Evolutionary conservation across 176 grass and related monocot species (phyloP), one percentile per base, ranked within the genome.

Genomic region (Carex cristatella): DNA sequence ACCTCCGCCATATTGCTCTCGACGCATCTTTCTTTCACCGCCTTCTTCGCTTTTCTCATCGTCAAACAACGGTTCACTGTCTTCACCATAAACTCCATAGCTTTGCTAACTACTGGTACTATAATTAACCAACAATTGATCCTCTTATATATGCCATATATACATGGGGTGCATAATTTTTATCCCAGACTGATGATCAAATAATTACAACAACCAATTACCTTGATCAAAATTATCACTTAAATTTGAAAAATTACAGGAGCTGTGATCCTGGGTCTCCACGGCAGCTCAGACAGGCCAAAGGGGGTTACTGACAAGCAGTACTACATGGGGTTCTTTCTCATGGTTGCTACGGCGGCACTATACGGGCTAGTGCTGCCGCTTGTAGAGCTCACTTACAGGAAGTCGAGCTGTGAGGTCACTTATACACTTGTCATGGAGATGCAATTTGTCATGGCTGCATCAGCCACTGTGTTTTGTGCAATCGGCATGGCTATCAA

Each of bases 11-110:
- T 90, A 38, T 74, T 90, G 51, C 80, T 90, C 19, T 90, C 89
- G 2, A 90, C 86, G 16, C 89, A 90, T 75, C 89, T 90, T 4
- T 85, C 81, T 2, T 90, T 90, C 86, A 90, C 89, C 30, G 85
- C 86, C 0, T 81, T 79, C 8, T 86, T 90, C 19, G 86, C 89
- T 0, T 86, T 86, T 0, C 72, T 84, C 2, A 79, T 90, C 1
- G 86, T 90, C 42, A 83, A 69, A 10, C 81, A 84, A 28, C 79
- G 75, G 3, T 71, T 90, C 18, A 87, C 86, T 53, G 55, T 59
- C 4, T 60, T 83, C 56, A 72, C 74, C 38, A 15, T 90, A 82
- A 90, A 90, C 75, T 71, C 89, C 58, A 86, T 90, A 49, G 75
- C 82, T 33, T 65, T 90, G 58, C 82, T 90, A 12, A 90, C 89